These are phyloP conservation scores for Cornus florida DNA, from an alignment of 148 eudicot genomes.

Conservation along the genomic window DNA sequence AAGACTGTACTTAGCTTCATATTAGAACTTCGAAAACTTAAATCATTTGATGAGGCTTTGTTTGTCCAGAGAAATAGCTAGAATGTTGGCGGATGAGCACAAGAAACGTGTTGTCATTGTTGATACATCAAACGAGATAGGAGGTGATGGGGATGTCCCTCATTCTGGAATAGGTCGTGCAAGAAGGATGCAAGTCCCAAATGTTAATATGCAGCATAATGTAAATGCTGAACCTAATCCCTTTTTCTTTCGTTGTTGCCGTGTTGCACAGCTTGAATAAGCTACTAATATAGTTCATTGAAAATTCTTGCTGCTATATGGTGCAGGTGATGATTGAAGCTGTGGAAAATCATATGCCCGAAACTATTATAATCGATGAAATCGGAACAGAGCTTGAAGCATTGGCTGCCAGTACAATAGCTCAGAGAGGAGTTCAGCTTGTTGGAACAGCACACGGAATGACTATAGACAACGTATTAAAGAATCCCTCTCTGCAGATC, in stretches of 20 bases:
- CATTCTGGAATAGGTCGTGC: slow-evolving; percentile 97
- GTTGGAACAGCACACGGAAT: slow-evolving; percentile 98
- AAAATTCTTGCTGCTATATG: neutral
- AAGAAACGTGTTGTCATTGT: slow-evolving; percentile 88
- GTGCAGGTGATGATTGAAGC: slow-evolving; percentile 97
- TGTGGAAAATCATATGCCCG: slow-evolving; percentile 97
- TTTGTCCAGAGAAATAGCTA: slow-evolving; percentile 73
- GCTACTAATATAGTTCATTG: neutral
- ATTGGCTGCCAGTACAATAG: slow-evolving; percentile 94
- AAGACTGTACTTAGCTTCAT: neutral
- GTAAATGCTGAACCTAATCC: slow-evolving; percentile 43
- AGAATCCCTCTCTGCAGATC: slow-evolving; percentile 87
- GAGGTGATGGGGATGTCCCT: slow-evolving; percentile 98
- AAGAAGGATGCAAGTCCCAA: slow-evolving; percentile 98
- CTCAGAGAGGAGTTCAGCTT: slow-evolving; percentile 99
- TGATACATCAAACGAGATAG: slow-evolving; percentile 98
- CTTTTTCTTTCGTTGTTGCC: neutral
- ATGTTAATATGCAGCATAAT: slow-evolving; percentile 92
- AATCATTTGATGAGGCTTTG: neutral
- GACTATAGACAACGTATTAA: slow-evolving; percentile 86
- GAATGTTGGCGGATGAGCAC: slow-evolving; percentile 91
- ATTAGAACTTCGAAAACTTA: neutral
- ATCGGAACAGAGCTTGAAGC: slow-evolving; percentile 98
- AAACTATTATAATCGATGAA: slow-evolving; percentile 95
- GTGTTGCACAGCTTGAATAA: slow-evolving; percentile 1